These are phyloP conservation scores for Dalechampia spathulata DNA, from an alignment of 441 rosid species.

Conservation along the genomic window DNA sequence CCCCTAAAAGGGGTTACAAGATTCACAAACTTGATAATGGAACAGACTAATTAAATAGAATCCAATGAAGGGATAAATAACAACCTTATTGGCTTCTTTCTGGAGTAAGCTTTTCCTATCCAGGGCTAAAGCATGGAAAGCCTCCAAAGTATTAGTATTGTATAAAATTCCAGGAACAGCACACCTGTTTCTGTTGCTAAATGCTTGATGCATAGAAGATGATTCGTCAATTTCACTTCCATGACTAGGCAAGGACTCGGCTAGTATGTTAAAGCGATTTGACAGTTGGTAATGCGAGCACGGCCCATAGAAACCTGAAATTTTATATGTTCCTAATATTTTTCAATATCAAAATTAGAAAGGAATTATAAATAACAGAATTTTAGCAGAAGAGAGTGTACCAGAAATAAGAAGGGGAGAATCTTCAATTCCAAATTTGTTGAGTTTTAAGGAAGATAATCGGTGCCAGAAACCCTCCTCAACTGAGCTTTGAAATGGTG, in stretches of 20 bases:
- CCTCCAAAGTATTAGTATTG: conserved; percentile 78
- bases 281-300: conserved; percentile 79
- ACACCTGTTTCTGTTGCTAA: conserved; percentile 67
- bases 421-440: conserved; percentile 80
- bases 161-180: conserved; percentile 73
- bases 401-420: conserved; percentile 79
- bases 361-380: too few species aligned
- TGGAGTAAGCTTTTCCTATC: conserved; percentile 61
- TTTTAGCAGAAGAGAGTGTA: too few species aligned
- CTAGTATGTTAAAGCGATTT: conserved; percentile 56
- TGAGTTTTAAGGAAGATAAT: conserved; percentile 80
- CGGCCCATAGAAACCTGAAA: conserved; percentile 73
- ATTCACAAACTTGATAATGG: too few species aligned
- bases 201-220: conserved; percentile 1
- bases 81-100: conserved; percentile 69
- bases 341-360: too few species aligned
- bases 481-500: conserved; percentile 65
- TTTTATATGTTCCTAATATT: too few species aligned
- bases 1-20: too few species aligned
- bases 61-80: neutral
- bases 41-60: too few species aligned
- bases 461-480: conserved; percentile 96
- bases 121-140: conserved; percentile 49
- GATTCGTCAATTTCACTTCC: conserved; percentile 32
- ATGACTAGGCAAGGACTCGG: conserved; percentile 57